These are phyloP conservation scores for Saturnispora kantuleensis DNA, from an alignment of 805 yeast species.

Conservation along the genomic window DNA sequence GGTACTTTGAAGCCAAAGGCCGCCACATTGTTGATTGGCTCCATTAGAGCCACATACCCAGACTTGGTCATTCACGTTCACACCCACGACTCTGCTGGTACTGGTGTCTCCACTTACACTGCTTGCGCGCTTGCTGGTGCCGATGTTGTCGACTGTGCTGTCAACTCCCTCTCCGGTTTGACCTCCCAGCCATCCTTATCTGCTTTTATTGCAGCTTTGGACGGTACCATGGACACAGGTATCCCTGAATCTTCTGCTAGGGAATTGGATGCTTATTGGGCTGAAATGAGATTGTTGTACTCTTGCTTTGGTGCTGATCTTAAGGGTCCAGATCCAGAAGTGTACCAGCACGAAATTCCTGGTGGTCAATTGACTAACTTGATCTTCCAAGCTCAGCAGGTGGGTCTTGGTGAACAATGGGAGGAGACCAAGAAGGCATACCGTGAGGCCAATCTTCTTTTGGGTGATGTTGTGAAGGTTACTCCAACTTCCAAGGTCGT, in stretches of 20 bases:
- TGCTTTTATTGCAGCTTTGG: slow-evolving; percentile 86
- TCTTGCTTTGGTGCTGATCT: slow-evolving; percentile 97
- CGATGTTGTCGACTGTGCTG: slow-evolving; percentile 95
- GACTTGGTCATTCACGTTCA: slow-evolving; percentile 96
- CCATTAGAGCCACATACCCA: slow-evolving; percentile 81
- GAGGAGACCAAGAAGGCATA: slow-evolving; percentile 90
- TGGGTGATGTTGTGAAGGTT: slow-evolving; percentile 96
- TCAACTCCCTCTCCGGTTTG: slow-evolving; percentile 96
- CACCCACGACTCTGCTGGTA: slow-evolving; percentile 99
- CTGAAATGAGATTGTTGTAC: slow-evolving; percentile 93
- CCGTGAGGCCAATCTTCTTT: slow-evolving; percentile 76
- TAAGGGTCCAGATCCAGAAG: slow-evolving; percentile 99
- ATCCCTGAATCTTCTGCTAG: slow-evolving; percentile 59
- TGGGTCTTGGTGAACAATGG: slow-evolving; percentile 97
- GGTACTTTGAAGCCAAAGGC: slow-evolving; percentile 97
- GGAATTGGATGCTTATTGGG: slow-evolving; percentile 93
- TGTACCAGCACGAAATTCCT: slow-evolving; percentile 96
- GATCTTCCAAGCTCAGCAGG: slow-evolving; percentile 98
- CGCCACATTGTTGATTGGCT: slow-evolving; percentile 69
- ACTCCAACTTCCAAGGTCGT: slow-evolving; percentile 99
- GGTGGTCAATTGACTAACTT: slow-evolving; percentile 99
- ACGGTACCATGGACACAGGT: slow-evolving; percentile 74
- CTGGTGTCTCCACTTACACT: slow-evolving; percentile 95
- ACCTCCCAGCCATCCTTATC: slow-evolving; percentile 96
- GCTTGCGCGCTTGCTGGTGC: slow-evolving; percentile 96